A percentile compares a stretch with the other conserved stretches of the same genome.
Conservation (phyloP, 768 basidiomycete species). For the Boletus sp. region DNA sequence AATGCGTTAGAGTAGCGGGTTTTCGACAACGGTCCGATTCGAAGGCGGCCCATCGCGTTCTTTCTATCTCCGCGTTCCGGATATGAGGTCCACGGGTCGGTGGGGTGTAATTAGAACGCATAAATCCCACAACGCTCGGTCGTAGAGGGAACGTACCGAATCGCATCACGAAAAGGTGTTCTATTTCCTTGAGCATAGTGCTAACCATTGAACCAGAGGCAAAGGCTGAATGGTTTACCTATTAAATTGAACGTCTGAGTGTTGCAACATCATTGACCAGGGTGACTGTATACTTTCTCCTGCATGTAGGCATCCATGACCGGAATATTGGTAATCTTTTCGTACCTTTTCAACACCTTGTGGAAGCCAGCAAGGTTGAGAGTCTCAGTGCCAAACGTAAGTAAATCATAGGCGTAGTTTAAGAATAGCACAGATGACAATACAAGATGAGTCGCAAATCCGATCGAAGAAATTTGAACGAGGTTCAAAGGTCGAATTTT, state of each 20-base stretch:
- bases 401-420: not conserved
- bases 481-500: not conserved
- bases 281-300: conserved; percentile 54
- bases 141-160: conserved; percentile 55
- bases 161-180: conserved; percentile 68
- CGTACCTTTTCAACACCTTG: conserved; percentile 84
- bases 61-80: conserved; percentile 72
- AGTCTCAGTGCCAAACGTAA: conserved; percentile 44
- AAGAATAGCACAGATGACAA: not conserved
- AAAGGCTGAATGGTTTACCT: conserved; percentile 74
- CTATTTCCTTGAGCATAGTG: conserved; percentile 69
- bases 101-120: not conserved
- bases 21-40: conserved; percentile 49
- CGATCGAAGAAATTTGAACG: not conserved
- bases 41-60: conserved; percentile 65
- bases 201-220: conserved; percentile 60
- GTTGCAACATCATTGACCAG: not conserved
- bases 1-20: conserved; percentile 76
- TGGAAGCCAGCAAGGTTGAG: conserved; percentile 89
- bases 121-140: not conserved
- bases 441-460: not conserved
- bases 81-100: not conserved
- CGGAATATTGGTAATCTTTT: conserved; percentile 70
- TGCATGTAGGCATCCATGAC: conserved; percentile 81
- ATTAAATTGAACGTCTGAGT: not conserved